Evolutionary conservation across 176 grass and related monocot genomes (phyloP), one percentile per base, ranked within the genome.

Genomic region (Puya raimondii): DNA sequence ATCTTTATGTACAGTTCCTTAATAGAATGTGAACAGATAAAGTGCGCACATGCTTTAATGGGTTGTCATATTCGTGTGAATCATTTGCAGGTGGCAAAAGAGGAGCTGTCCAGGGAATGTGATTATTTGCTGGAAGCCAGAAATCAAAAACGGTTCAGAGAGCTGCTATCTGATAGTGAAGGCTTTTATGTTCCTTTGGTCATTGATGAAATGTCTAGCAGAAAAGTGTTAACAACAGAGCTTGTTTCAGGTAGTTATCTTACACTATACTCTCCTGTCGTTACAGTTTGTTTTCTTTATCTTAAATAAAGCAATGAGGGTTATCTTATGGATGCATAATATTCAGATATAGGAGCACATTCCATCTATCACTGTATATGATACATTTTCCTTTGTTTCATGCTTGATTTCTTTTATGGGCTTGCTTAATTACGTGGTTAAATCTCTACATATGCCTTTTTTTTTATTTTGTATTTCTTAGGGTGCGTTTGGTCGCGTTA

Each of bases 91-190:
- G 94, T 97, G 51, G 94, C 94, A 79, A 97, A 97, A 70, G 65
- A 78, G 72, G 94, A 97, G 64, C 78, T 97, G 54, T 79, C 94
- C 72, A 80, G 89, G 59, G 89, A 97, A 85, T 97, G 94, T 75
- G 84, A 97, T 85, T 97, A 92, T 84, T 67, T 90, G 50, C 74
- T 92, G 83, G 94, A 97, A 92, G 94, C 94, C 50, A 57, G 52
- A 74, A 92, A 82, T 80, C 94, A 97, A 76, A 97, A 90, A 70
- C 66, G 72, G 74, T 97, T 92, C 69, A 85, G 79, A 81, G 89
- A 92, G 23, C 69, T 92, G 14, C 50, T 97, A 76, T 88, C 77
- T 66, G 74, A 81, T 79, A 81, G 50, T 66, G 82, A 84, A 78
- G 86, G 79, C n/a, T 92, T 85, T 82, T 80, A 92, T 69, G 84